Base-by-base conservation (phyloP, 306 rosid species). In the Sicyos baderoa region DNA sequence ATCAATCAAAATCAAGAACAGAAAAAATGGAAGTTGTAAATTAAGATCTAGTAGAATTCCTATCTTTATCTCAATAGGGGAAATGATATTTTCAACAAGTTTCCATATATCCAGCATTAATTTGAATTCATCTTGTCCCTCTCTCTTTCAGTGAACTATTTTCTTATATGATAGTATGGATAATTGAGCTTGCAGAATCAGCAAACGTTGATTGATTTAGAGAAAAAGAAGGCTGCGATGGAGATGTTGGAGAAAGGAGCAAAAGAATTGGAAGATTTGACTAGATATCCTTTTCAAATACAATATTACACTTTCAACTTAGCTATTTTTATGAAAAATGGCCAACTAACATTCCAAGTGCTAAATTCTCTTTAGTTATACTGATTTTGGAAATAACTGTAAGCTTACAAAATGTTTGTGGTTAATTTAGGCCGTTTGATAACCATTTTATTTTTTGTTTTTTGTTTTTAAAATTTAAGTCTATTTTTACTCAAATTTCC, bases 271-370 rank as follows among this genome's bases (percentile, higher is more conserved):
- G 79, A 83, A 63, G 86, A 78, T 54, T 70, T 85, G 68, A 75
- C 85, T 57, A 68, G 63, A 91, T 91, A 88, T 91, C 97, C 97
- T 88, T 83, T 56, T 71, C 57, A 73, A 70, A 35, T 44, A 65
- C 59, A 57, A 11, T 29, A 29, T 29, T 29, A 29, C 37, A 22
- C 40, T 57, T 25, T 57, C 15, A 17, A 57, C 63, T 12, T 57
- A 5, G 23, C 22, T 47, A 47, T 66, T 47, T 65, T 21, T 16
- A 23, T 66, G 37, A 66, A 19, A 64, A 11, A 9, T 66, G 55
- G 0, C 40, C 71, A 23, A 65, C 18, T 9, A 44, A 65, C 54
- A 22, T 42, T 23, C 42, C 9, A 6, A 13, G 54, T 64, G 53
- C 70, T 44, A 66, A 47, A 6, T 22, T 44, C 50, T 22, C 54